Percentiles rank a stretch among this genome's conserved stretches.
phyloP scores from a whole-genome alignment of 495 filamentous ascomycete genomes.

The Annulohypoxylon maeteangense region DNA sequence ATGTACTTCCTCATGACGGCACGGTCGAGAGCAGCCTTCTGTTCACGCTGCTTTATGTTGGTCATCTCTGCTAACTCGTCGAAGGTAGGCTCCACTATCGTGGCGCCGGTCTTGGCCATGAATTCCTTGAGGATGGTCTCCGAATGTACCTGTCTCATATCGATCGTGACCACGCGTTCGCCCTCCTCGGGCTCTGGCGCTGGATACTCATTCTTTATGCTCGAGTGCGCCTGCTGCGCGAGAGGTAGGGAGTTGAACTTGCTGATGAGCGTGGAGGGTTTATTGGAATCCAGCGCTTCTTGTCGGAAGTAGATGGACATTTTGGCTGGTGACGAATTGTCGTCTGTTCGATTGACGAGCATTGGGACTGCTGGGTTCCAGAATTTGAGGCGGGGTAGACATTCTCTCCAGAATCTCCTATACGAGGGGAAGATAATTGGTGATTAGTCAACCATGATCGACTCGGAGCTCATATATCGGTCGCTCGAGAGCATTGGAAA shows the following conservation, averaged over 20 bases:
- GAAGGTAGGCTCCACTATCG: conserved; percentile 65
- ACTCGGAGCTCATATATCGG: neutral
- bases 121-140: conserved; percentile 75
- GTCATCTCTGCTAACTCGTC: conserved; percentile 69
- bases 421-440: conserved; percentile 2
- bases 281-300: conserved; percentile 39
- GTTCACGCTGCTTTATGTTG: conserved; percentile 67
- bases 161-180: conserved; percentile 63
- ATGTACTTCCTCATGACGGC: conserved; percentile 69
- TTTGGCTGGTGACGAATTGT: conserved; percentile 68
- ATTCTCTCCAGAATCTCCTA: conserved; percentile 88
- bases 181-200: conserved; percentile 56
- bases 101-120: conserved; percentile 73
- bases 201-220: conserved; percentile 47
- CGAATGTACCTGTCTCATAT: conserved; percentile 70
- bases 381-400: conserved; percentile 88
- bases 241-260: conserved; percentile 41
- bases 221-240: conserved; percentile 51
- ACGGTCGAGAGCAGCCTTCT: conserved; percentile 63
- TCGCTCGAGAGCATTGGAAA: neutral
- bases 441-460: conserved; percentile 3
- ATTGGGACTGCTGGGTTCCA: conserved; percentile 89
- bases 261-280: conserved; percentile 36
- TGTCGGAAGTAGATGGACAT: conserved; percentile 79
- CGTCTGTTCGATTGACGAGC: conserved; percentile 74